Conservation (phyloP, 1,139 yeast species). For the Lodderomyces theae region DNA sequence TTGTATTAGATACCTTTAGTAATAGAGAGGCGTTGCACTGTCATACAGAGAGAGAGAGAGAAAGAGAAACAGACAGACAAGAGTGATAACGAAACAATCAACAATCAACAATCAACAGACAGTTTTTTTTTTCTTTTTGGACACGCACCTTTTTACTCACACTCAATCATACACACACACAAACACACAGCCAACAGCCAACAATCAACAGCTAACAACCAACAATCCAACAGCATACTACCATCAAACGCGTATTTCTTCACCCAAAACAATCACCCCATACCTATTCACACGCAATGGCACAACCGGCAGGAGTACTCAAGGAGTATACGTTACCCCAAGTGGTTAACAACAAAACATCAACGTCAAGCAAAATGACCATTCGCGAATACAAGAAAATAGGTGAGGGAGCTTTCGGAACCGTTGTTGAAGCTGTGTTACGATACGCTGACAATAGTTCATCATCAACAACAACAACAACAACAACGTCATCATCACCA, state of each 20-base stretch:
- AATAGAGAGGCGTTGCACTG: no score
- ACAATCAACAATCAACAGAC: neutral
- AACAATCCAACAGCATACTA: no score
- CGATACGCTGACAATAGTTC: slow-evolving; percentile 22
- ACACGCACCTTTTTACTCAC: neutral
- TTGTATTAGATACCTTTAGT: no score
- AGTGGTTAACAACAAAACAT: slow-evolving; percentile 61
- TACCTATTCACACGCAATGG: no score
- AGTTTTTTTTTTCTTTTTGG: no score
- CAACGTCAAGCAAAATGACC: slow-evolving; percentile 56
- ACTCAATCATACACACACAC: neutral
- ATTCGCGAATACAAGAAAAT: slow-evolving; percentile 69
- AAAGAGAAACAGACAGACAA: neutral
- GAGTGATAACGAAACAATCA: no score
- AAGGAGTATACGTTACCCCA: slow-evolving; percentile 27
- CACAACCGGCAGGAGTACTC: slow-evolving; percentile 11
- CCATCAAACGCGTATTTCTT: no score
- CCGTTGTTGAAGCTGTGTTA: slow-evolving; percentile 72
- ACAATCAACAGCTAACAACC: no score
- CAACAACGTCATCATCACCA: no score
- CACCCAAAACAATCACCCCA: no score
- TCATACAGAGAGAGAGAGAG: neutral
- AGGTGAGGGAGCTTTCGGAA: slow-evolving; percentile 85
- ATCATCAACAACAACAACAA: slow-evolving; percentile 9
- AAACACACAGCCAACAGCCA: neutral